Conservation (phyloP, 1,284 basidiomycete genomes). For the Microbotryum silenes-acaulis region DNA sequence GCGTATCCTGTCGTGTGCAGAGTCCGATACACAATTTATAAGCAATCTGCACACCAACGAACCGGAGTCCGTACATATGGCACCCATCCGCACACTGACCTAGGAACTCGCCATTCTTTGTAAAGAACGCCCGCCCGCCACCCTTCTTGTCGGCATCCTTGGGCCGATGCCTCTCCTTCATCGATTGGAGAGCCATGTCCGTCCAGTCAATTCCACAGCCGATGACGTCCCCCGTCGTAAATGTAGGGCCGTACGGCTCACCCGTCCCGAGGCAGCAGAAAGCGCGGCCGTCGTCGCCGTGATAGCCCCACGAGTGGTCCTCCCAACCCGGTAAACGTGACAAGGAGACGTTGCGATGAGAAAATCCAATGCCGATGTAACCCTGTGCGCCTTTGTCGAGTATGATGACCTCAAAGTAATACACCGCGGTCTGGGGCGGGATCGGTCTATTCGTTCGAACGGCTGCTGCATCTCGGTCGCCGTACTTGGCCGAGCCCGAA, state of each 20-base stretch:
- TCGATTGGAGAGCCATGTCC: conserved; percentile 36
- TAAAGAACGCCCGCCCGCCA: conserved; percentile 66
- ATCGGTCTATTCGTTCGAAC: conserved; percentile 66
- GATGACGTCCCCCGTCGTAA: conserved; percentile 65
- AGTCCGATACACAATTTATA: neutral
- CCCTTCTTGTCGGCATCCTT: neutral
- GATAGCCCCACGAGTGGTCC: conserved; percentile 81
- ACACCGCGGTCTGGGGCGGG: conserved; percentile 73
- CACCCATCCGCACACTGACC: conserved; percentile 46
- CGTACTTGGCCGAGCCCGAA: conserved; percentile 43
- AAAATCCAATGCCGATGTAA: conserved; percentile 60
- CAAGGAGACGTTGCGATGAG: conserved; percentile 51
- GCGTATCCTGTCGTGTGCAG: conserved; percentile 15
- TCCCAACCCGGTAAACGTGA: conserved; percentile 84
- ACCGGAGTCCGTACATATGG: too few species aligned
- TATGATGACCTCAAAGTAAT: conserved; percentile 83
- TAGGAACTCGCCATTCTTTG: conserved; percentile 72
- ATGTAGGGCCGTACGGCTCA: conserved; percentile 63
- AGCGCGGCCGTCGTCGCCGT: conserved; percentile 79
- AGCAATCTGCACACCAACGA: neutral
- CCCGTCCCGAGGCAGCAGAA: conserved; percentile 68
- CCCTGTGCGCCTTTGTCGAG: conserved; percentile 68
- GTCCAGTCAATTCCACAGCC: conserved; percentile 86
- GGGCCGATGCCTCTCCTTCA: neutral
- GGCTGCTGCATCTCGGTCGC: conserved; percentile 72